phyloP scores from a whole-genome alignment of 352 stramenopile species.

The Pythium dissimile region DNA sequence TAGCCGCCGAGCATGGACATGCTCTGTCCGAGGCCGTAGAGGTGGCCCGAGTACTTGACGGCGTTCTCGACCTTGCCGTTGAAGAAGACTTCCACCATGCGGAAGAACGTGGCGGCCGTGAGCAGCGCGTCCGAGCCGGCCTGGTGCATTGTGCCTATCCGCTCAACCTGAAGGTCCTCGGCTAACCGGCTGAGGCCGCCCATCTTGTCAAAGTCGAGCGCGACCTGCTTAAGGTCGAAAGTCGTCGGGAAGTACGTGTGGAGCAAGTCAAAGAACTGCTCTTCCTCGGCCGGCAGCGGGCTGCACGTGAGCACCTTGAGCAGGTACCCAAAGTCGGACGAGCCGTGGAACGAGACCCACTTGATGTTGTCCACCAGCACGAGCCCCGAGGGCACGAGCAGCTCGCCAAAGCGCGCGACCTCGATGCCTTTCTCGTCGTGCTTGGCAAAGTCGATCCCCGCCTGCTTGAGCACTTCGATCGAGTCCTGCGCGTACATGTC shows the following conservation, averaged over 20 bases:
- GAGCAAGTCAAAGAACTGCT: conserved; percentile 96
- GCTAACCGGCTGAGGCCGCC: conserved; percentile 96
- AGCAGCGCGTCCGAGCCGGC: conserved; percentile 97
- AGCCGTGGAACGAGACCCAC: conserved; percentile 99
- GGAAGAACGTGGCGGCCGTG: conserved; percentile 93
- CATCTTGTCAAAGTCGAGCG: conserved; percentile 96
- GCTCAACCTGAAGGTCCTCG: conserved; percentile 95
- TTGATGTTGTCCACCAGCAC: conserved; percentile 98
- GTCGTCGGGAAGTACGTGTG: conserved; percentile 98
- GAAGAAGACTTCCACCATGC: conserved; percentile 88
- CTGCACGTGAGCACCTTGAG: conserved; percentile 95
- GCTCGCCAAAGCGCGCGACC: conserved; percentile 95
- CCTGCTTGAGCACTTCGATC: conserved; percentile 98
- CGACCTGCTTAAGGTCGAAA: conserved; percentile 99
- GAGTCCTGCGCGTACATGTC: conserved; percentile 99
- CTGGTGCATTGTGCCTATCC: conserved; percentile 99
- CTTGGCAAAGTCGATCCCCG: conserved; percentile 97
- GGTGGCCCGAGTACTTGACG: conserved; percentile 80
- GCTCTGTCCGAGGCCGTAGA: conserved; percentile 83
- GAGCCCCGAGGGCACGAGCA: conserved; percentile 97
- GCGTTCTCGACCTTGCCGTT: conserved; percentile 83
- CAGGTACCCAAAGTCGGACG: conserved; percentile 99
- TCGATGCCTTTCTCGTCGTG: conserved; percentile 97
- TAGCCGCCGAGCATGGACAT: conserved; percentile 24
- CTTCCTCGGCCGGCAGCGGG: conserved; percentile 86